These are phyloP conservation scores for Symmetrospora coprosmae DNA, from an alignment of 768 basidiomycete genomes.

Conservation along the genomic window DNA sequence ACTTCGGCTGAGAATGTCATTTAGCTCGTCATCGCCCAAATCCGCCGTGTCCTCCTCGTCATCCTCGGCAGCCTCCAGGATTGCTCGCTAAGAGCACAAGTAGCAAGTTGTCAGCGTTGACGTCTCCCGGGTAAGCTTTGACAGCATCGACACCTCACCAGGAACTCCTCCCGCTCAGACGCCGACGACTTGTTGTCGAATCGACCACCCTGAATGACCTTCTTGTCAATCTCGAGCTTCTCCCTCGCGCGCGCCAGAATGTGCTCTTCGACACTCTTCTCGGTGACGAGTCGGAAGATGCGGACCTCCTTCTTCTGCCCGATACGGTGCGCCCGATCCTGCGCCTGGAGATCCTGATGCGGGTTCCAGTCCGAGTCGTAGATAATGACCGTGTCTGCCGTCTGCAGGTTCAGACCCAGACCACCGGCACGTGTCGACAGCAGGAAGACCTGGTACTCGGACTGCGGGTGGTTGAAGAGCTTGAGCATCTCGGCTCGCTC, in stretches of 20 bases:
- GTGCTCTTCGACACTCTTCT: slow-evolving; percentile 95
- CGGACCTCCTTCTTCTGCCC: slow-evolving; percentile 96
- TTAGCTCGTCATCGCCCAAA: slow-evolving; percentile 52
- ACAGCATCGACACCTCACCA: slow-evolving; percentile 48
- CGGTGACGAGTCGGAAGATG: slow-evolving; percentile 90
- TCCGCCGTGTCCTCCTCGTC: slow-evolving; percentile 39
- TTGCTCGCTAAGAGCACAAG: slow-evolving; percentile 62
- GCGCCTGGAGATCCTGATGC: slow-evolving; percentile 95
- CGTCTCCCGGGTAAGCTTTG: background rate
- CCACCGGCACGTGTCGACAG: slow-evolving; percentile 70
- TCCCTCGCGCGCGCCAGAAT: slow-evolving; percentile 75
- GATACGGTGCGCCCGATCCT: slow-evolving; percentile 93
- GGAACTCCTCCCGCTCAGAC: slow-evolving; percentile 89
- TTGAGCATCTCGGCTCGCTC: slow-evolving; percentile 76
- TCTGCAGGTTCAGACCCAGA: slow-evolving; percentile 80
- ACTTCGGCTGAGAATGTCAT: slow-evolving; percentile 71
- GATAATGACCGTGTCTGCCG: slow-evolving; percentile 93
- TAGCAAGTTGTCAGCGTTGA: too few relatives aligned
- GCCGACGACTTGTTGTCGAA: slow-evolving; percentile 90
- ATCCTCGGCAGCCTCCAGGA: slow-evolving; percentile 41
- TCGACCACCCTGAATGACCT: slow-evolving; percentile 52
- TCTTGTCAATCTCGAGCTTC: slow-evolving; percentile 97
- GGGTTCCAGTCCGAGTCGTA: slow-evolving; percentile 58
- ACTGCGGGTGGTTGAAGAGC: slow-evolving; percentile 62
- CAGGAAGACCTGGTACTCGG: slow-evolving; percentile 52